A percentile compares a stretch with the other conserved stretches of the same genome.
phyloP scores from a whole-genome alignment of 108 stramenopile species.

The Nannochloropsis oceanica region DNA sequence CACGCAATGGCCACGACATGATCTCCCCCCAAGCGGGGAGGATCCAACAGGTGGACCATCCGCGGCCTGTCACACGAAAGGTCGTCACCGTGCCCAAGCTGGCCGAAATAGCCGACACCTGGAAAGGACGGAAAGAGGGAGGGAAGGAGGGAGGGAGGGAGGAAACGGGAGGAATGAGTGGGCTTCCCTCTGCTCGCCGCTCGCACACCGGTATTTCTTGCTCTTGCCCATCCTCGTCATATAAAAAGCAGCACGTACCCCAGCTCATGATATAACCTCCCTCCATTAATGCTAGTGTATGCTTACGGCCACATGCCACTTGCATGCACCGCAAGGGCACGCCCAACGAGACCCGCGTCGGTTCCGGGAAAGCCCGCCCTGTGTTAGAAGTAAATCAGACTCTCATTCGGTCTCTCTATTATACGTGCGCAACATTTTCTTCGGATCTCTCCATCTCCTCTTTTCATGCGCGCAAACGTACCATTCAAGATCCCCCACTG shows the following conservation, averaged over 20 bases:
- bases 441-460: too few species aligned
- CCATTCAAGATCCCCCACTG: not conserved
- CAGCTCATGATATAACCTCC: constrained; percentile 33
- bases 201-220: too few species aligned
- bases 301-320: constrained; percentile 30
- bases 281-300: constrained; percentile 33
- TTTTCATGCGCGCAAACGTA: not conserved
- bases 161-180: not conserved
- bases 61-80: constrained; percentile 20
- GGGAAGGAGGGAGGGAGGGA: not conserved
- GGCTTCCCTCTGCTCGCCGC: too few species aligned
- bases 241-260: not conserved
- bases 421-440: too few species aligned
- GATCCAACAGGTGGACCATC: constrained; percentile 27
- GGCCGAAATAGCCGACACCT: constrained; percentile 1
- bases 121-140: not conserved
- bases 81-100: constrained; percentile 37
- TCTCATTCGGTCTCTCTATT: too few species aligned
- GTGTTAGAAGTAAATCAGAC: not conserved
- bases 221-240: too few species aligned
- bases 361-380: not conserved
- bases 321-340: constrained; percentile 25
- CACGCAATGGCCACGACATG: constrained; percentile 15
- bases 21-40: constrained; percentile 20
- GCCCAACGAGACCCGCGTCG: constrained; percentile 15